Evolutionary conservation across 306 rosid genomes (phyloP).

Genomic region (Cicer bijugum): DNA sequence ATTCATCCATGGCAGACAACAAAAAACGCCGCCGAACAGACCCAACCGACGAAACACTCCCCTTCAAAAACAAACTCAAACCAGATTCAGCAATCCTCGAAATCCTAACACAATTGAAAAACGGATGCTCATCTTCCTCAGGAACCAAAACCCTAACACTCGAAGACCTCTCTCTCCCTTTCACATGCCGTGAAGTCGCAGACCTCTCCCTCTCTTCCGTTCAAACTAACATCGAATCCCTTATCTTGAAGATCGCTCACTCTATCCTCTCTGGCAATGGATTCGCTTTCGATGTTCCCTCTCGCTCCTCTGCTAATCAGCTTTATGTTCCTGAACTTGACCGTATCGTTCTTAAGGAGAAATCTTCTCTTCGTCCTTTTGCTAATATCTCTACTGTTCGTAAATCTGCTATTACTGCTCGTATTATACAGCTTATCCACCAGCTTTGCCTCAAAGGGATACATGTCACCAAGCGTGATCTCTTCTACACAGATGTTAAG

Average conservation of each 20-base stretch:
- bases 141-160: conserved; percentile 71
- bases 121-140: conserved; percentile 44
- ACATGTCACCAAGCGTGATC: conserved; percentile 94
- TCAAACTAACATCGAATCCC: conserved; percentile 65
- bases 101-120: conserved; percentile 46
- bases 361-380: conserved; percentile 72
- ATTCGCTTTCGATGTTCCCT: conserved; percentile 82
- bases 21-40: conserved; percentile 42
- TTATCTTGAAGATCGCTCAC: conserved; percentile 56
- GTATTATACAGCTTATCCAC: conserved; percentile 81
- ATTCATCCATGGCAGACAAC: conserved; percentile 41
- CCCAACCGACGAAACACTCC: conserved; percentile 23
- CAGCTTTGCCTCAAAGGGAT: conserved; percentile 78
- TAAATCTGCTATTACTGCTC: conserved; percentile 69
- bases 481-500: conserved; percentile 91
- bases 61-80: conserved; percentile 48
- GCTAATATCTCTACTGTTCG: conserved; percentile 82
- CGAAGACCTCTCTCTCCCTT: conserved; percentile 70
- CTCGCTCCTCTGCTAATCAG: conserved; percentile 86
- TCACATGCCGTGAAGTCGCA: conserved; percentile 76
- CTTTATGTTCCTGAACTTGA: conserved; percentile 85
- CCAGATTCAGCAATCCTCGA: conserved; percentile 36
- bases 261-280: conserved; percentile 84
- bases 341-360: conserved; percentile 81
- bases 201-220: conserved; percentile 77